Evolutionary conservation across 2,329 filamentous ascomycete species (phyloP).

Genomic region (Xylaria sp.): DNA sequence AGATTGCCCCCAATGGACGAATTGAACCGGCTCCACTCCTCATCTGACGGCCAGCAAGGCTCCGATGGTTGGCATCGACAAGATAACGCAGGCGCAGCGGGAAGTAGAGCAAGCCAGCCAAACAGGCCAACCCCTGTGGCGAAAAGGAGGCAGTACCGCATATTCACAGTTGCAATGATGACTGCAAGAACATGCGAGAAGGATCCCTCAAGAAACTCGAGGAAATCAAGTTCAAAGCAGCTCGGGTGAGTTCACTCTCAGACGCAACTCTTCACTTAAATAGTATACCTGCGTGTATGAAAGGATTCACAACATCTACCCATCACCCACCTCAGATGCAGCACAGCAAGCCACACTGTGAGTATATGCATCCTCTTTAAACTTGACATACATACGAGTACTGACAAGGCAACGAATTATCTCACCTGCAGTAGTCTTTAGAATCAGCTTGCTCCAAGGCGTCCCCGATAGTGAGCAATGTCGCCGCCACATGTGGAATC

Average conservation of each 20-base stretch:
- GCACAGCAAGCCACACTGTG: not conserved
- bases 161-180: not conserved
- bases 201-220: not conserved
- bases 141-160: not conserved
- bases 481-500: too few species aligned
- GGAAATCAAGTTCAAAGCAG: not conserved
- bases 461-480: too few species aligned
- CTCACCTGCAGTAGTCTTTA: too few species aligned
- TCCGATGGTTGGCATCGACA: not conserved
- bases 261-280: not conserved
- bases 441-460: too few species aligned
- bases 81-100: not conserved
- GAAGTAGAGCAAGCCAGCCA: not conserved
- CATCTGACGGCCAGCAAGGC: not conserved
- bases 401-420: too few species aligned
- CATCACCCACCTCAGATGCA: not conserved
- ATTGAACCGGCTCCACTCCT: not conserved
- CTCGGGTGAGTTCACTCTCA: not conserved
- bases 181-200: not conserved
- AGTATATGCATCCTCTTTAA: not conserved
- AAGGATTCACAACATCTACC: not conserved
- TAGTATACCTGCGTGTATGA: not conserved
- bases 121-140: not conserved
- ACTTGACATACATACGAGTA: too few species aligned
- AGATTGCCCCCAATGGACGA: not conserved